Percentiles rank a stretch among this genome's conserved stretches.
Conservation (phyloP, 345 rosid species). For the Melastoma malabathricum region DNA sequence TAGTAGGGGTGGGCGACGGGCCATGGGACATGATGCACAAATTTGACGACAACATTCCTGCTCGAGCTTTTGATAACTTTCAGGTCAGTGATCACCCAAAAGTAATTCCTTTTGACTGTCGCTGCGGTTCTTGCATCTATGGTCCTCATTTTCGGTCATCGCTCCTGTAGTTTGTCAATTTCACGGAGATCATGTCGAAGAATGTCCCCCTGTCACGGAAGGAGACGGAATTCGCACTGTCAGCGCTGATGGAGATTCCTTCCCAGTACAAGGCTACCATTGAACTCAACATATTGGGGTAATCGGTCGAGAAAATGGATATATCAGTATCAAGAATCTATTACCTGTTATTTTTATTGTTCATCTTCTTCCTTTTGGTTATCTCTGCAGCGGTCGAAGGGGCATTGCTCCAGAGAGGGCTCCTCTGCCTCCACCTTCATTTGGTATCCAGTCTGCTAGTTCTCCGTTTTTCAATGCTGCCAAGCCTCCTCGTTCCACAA, state of each 20-base stretch:
- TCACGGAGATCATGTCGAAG: constrained; percentile 54
- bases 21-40: constrained; percentile 58
- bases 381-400: constrained; percentile 12
- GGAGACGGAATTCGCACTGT: constrained; percentile 49
- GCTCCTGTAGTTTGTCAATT: constrained; percentile 43
- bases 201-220: constrained; percentile 27
- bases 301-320: neutral
- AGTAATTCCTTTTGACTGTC: too few relatives aligned
- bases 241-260: constrained; percentile 61
- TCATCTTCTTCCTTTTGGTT: neutral
- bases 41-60: constrained; percentile 49
- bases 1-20: constrained; percentile 55
- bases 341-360: neutral
- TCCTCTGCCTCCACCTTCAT: constrained; percentile 33
- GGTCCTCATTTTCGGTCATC: too few relatives aligned
- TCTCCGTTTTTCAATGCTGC: constrained; percentile 9
- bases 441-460: constrained; percentile 3
- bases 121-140: too few relatives aligned
- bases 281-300: constrained; percentile 49
- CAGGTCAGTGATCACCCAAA: constrained; percentile 18
- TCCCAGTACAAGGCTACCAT: constrained; percentile 54
- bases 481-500: constrained; percentile 12
- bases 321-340: neutral
- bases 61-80: constrained; percentile 46
- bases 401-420: constrained; percentile 21